Conservation (phyloP, 2,329 filamentous ascomycete genomes). For the Drechslerella stenobrocha region DNA sequence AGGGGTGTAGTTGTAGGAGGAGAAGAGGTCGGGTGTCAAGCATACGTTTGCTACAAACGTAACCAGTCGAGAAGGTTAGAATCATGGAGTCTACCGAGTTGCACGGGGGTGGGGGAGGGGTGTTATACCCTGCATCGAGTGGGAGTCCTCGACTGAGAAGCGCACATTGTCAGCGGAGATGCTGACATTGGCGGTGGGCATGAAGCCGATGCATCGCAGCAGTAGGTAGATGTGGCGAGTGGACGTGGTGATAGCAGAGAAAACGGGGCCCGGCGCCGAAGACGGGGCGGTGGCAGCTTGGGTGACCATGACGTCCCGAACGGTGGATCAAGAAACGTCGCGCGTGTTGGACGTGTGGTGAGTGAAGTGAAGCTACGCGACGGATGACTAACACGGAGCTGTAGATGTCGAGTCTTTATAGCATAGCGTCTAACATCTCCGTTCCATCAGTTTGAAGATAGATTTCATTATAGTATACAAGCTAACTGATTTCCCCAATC, state of each 20-base stretch:
- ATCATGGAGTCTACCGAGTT: no score
- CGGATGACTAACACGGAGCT: not conserved
- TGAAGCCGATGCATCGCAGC: slow-evolving; percentile 64
- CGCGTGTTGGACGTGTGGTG: slow-evolving; percentile 33
- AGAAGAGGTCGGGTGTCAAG: slow-evolving; percentile 83
- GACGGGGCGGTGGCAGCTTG: slow-evolving; percentile 25
- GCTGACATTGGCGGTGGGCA: slow-evolving; percentile 66
- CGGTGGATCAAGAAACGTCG: not conserved
- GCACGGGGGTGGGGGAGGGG: not conserved
- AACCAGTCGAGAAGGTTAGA: not conserved
- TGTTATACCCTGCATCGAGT: slow-evolving; percentile 79
- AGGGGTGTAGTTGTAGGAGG: slow-evolving; percentile 73
- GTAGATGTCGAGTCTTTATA: no score
- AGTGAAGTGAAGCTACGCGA: slow-evolving; percentile 8
- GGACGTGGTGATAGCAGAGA: slow-evolving; percentile 75
- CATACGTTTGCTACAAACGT: slow-evolving; percentile 31
- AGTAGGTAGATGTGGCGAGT: slow-evolving; percentile 72
- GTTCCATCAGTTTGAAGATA: no score
- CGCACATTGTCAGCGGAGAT: slow-evolving; percentile 83
- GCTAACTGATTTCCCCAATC: not conserved
- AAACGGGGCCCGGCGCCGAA: slow-evolving; percentile 60
- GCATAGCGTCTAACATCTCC: no score
- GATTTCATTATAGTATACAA: slow-evolving; percentile 3
- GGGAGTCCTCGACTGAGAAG: slow-evolving; percentile 83
- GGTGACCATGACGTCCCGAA: slow-evolving; percentile 12